These are phyloP conservation scores for Beauveria caledonica DNA, from an alignment of 2,329 filamentous ascomycete species.

Conservation along the genomic window DNA sequence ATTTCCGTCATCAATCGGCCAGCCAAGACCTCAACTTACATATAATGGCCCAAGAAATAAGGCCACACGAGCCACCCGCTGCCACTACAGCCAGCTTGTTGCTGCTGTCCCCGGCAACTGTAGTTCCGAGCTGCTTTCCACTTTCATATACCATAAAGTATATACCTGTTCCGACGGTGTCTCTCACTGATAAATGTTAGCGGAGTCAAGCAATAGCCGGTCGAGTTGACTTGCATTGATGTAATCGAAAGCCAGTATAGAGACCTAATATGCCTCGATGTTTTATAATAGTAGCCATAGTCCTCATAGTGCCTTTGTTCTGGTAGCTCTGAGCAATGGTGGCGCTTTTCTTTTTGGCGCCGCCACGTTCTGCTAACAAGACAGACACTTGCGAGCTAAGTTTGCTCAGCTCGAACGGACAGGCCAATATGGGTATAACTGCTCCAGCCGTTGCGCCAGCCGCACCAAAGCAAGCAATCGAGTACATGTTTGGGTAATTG, in stretches of 20 bases:
- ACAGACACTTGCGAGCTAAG: constrained; percentile 79
- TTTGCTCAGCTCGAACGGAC: constrained; percentile 86
- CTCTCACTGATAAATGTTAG: constrained; percentile 50
- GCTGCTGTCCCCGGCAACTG: constrained; percentile 64
- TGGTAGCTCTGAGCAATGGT: constrained; percentile 61
- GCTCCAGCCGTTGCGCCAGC: constrained; percentile 74
- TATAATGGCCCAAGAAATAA: constrained; percentile 74
- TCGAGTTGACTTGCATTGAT: constrained; percentile 53
- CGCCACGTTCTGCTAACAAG: constrained; percentile 50
- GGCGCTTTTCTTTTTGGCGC: constrained; percentile 38
- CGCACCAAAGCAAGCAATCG: constrained; percentile 66
- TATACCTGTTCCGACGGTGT: constrained; percentile 74
- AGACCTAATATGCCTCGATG: constrained; percentile 65
- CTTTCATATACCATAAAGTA: constrained; percentile 90
- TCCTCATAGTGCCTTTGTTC: constrained; percentile 69
- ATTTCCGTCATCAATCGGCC: neutral
- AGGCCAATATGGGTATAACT: constrained; percentile 71
- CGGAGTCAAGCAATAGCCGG: neutral
- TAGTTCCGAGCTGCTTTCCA: constrained; percentile 72
- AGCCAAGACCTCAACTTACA: constrained; percentile 40
- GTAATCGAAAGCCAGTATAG: constrained; percentile 73
- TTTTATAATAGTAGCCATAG: constrained; percentile 67
- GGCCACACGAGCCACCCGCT: constrained; percentile 72
- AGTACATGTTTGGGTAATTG: constrained; percentile 63
- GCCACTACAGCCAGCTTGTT: constrained; percentile 71